Evolutionary conservation across 805 yeast species (phyloP).

Genomic region (Nakazawaea anatomiae): DNA sequence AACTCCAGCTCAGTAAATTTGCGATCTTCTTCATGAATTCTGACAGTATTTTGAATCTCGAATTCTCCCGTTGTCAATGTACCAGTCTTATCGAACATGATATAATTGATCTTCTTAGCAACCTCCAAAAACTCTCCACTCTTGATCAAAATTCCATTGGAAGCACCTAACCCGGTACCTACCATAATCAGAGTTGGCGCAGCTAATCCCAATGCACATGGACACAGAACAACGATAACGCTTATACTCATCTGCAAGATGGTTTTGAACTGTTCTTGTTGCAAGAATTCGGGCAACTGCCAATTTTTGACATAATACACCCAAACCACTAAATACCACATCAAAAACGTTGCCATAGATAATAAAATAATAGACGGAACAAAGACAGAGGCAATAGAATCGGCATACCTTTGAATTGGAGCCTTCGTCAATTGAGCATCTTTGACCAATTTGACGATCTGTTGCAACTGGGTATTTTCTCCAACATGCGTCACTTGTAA

Average conservation of each 20-base stretch:
- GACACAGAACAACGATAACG: slow-evolving; percentile 96
- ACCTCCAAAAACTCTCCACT: slow-evolving; percentile 87
- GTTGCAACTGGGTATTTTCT: slow-evolving; percentile 77
- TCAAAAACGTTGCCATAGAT: slow-evolving; percentile 57
- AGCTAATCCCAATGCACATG: slow-evolving; percentile 95
- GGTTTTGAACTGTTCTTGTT: slow-evolving; percentile 16
- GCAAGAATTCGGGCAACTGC: slow-evolving; percentile 21
- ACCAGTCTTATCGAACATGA: slow-evolving; percentile 93
- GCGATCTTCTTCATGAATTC: not conserved
- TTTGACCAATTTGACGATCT: slow-evolving; percentile 79
- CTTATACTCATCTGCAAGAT: slow-evolving; percentile 73
- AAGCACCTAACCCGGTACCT: slow-evolving; percentile 95
- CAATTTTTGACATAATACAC: slow-evolving; percentile 10
- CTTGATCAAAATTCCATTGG: slow-evolving; percentile 82
- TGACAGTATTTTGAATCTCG: slow-evolving; percentile 29
- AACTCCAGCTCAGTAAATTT: slow-evolving; percentile 14
- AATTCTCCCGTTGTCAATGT: slow-evolving; percentile 85
- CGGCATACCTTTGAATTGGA: slow-evolving; percentile 88
- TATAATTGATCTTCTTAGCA: slow-evolving; percentile 55
- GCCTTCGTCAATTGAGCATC: slow-evolving; percentile 87
- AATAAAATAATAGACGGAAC: slow-evolving; percentile 69
- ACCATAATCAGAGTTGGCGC: slow-evolving; percentile 99
- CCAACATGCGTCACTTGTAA: slow-evolving; percentile 70
- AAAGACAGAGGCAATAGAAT: slow-evolving; percentile 75
- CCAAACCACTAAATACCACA: slow-evolving; percentile 47